These are phyloP conservation scores for Blastocystis sp. DNA, from an alignment of 352 stramenopile genomes.

Conservation along the genomic window DNA sequence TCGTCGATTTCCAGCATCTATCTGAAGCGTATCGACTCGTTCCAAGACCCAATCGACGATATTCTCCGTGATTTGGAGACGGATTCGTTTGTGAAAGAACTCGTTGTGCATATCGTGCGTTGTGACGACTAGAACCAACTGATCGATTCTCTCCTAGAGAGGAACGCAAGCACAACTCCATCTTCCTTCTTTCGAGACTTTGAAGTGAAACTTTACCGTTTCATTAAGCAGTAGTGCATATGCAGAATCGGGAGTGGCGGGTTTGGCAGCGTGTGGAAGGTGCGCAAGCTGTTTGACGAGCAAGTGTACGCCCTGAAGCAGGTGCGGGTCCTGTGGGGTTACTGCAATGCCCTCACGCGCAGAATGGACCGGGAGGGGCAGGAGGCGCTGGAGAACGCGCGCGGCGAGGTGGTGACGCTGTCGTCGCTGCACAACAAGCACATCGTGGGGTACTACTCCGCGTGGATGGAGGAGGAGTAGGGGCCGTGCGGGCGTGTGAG, in stretches of 20 bases:
- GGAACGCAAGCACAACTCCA: background rate
- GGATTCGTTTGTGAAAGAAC: background rate
- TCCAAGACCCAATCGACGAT: background rate
- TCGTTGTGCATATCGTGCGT: background rate
- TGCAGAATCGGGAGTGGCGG: background rate
- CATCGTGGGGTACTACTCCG: slow-evolving; percentile 48
- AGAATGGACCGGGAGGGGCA: slow-evolving; percentile 6
- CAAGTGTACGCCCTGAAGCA: slow-evolving; percentile 50
- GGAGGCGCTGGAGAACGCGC: slow-evolving; percentile 12
- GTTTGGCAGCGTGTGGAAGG: slow-evolving; percentile 54
- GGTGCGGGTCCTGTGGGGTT: background rate
- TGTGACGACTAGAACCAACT: background rate
- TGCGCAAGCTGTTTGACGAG: slow-evolving; percentile 30
- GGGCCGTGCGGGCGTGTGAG: background rate
- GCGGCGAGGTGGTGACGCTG: slow-evolving; percentile 39
- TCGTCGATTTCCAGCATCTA: background rate
- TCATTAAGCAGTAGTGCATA: slow-evolving; percentile 1
- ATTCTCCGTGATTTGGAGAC: background rate
- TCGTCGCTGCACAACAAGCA: slow-evolving; percentile 50
- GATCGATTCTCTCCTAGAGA: background rate
- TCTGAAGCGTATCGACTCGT: background rate
- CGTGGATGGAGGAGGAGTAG: slow-evolving; percentile 54
- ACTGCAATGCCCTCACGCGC: background rate
- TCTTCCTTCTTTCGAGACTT: background rate
- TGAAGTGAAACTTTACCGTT: background rate